Percentiles rank a stretch among this genome's conserved stretches.
Conservation (phyloP, 768 basidiomycete species). For the Terana coerulea region DNA sequence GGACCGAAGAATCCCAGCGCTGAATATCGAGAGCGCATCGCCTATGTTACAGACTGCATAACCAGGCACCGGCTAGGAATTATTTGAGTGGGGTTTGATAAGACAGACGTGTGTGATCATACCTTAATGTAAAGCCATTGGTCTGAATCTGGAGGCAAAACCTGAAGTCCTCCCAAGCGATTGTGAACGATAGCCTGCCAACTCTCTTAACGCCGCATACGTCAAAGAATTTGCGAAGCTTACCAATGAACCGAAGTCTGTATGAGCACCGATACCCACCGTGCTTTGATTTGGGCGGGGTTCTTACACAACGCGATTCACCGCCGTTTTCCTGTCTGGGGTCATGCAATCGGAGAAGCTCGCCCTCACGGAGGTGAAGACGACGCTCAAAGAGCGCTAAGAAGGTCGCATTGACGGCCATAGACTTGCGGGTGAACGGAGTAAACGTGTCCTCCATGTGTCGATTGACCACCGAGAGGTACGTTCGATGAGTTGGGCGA, state of each 20-base stretch:
- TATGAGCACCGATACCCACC: conserved; percentile 56
- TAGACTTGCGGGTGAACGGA: conserved; percentile 56
- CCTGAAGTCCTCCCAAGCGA: conserved; percentile 43
- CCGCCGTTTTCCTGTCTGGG: conserved; percentile 48
- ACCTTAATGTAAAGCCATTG: conserved; percentile 43
- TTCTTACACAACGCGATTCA: conserved; percentile 53
- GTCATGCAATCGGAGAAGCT: conserved; percentile 40
- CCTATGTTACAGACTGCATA: conserved; percentile 45
- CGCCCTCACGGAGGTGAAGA: conserved; percentile 49
- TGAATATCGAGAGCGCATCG: conserved; percentile 42
- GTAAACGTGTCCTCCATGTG: conserved; percentile 46
- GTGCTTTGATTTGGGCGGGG: conserved; percentile 30
- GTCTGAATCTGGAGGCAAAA: conserved; percentile 34
- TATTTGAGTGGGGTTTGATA: too few species aligned
- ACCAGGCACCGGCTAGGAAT: conserved; percentile 37
- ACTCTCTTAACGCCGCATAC: background rate
- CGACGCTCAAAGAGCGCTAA: conserved; percentile 54
- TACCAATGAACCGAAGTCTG: conserved; percentile 73
- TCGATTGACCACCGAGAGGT: conserved; percentile 49
- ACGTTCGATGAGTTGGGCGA: conserved; percentile 44
- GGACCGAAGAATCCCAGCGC: conserved; percentile 41
- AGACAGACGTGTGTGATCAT: too few species aligned
- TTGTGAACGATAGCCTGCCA: conserved; percentile 38
- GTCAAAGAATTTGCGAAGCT: conserved; percentile 17
- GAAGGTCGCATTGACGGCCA: conserved; percentile 50